Percentiles rank a stretch among this genome's conserved stretches.
These are phyloP conservation scores for Paramecium sonneborni DNA, from an alignment of 73 alveolate genomes.

Conservation along the genomic window DNA sequence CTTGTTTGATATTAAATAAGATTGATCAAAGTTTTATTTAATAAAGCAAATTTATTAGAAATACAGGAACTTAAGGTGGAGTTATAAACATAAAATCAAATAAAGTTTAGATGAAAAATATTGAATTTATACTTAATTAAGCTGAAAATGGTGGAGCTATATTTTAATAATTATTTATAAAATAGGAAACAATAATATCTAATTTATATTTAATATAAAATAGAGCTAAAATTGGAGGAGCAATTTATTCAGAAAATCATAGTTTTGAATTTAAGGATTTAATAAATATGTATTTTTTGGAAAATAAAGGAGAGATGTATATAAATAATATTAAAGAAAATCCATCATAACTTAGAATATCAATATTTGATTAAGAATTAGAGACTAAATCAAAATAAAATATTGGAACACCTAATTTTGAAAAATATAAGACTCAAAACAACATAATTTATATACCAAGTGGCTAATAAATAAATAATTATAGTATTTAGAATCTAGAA, in stretches of 20 bases:
- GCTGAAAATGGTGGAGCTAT: background rate
- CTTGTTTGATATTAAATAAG: background rate
- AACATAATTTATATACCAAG: background rate
- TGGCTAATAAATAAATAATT: background rate
- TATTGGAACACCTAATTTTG: background rate
- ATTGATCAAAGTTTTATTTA: background rate
- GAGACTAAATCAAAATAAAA: background rate
- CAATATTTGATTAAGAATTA: background rate
- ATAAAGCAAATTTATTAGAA: background rate
- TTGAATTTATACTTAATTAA: background rate
- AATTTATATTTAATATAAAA: background rate
- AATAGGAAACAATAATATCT: background rate
- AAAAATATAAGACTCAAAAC: background rate
- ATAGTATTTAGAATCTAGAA: background rate
- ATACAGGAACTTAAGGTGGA: background rate
- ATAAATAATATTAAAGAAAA: background rate
- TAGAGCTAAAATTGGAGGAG: background rate
- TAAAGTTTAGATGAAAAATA: background rate
- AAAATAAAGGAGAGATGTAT: background rate
- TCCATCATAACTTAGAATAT: background rate
- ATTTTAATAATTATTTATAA: background rate
- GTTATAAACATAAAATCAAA: background rate
- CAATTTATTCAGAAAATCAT: background rate
- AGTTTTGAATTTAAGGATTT: background rate
- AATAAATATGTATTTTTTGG: background rate